These are phyloP conservation scores for Dactylorhiza incarnata DNA, from an alignment of 106 monocot genomes.

Conservation along the genomic window DNA sequence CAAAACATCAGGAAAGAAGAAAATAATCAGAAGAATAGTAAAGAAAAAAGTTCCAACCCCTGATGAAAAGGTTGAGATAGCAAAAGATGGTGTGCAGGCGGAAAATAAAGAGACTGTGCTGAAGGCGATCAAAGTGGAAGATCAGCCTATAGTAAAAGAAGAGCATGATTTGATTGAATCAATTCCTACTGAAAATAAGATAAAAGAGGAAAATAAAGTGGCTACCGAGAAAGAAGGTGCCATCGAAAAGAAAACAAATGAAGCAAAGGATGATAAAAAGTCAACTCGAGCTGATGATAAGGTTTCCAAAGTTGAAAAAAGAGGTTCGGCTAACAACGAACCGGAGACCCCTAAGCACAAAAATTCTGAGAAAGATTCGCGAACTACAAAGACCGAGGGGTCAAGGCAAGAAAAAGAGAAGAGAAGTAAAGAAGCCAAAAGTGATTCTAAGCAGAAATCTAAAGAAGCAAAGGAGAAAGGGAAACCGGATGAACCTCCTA, in stretches of 20 bases:
- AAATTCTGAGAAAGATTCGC: slow-evolving; percentile 25
- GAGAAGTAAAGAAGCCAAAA: slow-evolving; percentile 26
- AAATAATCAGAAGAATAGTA: slow-evolving; percentile 72
- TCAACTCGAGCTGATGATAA: slow-evolving; percentile 11
- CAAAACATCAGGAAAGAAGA: slow-evolving; percentile 58
- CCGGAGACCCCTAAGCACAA: slow-evolving; percentile 12
- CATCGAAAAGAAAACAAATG: slow-evolving; percentile 22
- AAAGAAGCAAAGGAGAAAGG: slow-evolving; percentile 53
- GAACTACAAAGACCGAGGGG: slow-evolving; percentile 25
- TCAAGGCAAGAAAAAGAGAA: slow-evolving; percentile 41
- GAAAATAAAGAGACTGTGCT: neutral
- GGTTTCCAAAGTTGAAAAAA: slow-evolving; percentile 13
- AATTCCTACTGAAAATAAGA: slow-evolving; percentile 11
- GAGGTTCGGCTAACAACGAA: slow-evolving; percentile 12
- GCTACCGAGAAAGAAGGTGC: slow-evolving; percentile 17
- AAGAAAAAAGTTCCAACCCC: slow-evolving; percentile 50
- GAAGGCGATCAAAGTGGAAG: slow-evolving; percentile 13
- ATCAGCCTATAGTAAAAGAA: neutral
- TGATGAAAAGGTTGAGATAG: slow-evolving; percentile 20
- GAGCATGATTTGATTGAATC: slow-evolving; percentile 2
- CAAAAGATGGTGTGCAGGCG: slow-evolving; percentile 20
- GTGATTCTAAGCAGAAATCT: slow-evolving; percentile 28
- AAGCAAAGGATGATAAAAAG: slow-evolving; percentile 29
- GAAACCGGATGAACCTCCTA: slow-evolving; percentile 57
- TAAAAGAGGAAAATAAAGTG: slow-evolving; percentile 16